phyloP scores from a whole-genome alignment of 768 basidiomycete genomes.

The Mycena alexandri region DNA sequence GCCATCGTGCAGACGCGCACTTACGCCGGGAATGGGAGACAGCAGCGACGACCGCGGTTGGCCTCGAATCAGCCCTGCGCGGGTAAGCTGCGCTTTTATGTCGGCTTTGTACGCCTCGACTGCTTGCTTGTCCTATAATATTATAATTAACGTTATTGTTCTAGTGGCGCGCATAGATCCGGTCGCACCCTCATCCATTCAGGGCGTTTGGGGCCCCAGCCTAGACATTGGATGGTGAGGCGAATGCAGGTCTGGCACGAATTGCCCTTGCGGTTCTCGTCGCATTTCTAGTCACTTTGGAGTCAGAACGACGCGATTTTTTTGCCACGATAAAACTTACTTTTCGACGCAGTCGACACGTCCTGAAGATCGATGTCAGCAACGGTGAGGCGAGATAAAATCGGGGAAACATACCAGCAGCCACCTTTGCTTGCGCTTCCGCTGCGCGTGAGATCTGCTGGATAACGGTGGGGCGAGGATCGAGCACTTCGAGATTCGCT shows the following conservation, averaged over 20 bases:
- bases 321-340: constrained; percentile 52
- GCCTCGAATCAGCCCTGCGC: constrained; percentile 84
- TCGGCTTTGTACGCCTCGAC: constrained; percentile 87
- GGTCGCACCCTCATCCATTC: constrained; percentile 86
- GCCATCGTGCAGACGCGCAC: constrained; percentile 30
- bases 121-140: constrained; percentile 78
- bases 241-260: constrained; percentile 87
- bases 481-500: constrained; percentile 48
- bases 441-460: constrained; percentile 65
- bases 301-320: neutral
- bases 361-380: constrained; percentile 59
- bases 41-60: constrained; percentile 76
- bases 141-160: constrained; percentile 23
- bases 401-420: constrained; percentile 72
- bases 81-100: constrained; percentile 84
- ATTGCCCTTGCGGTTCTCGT: constrained; percentile 85
- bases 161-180: constrained; percentile 32
- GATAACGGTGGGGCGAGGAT: constrained; percentile 61
- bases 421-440: constrained; percentile 76
- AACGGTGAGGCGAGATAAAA: neutral
- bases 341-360: constrained; percentile 86
- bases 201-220: constrained; percentile 88
- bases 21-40: constrained; percentile 41
- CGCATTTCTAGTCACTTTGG: constrained; percentile 75
- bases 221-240: constrained; percentile 84